Evolutionary conservation across 176 grass and related monocot species (phyloP).

Genomic region (Alopecurus myosuroides): DNA sequence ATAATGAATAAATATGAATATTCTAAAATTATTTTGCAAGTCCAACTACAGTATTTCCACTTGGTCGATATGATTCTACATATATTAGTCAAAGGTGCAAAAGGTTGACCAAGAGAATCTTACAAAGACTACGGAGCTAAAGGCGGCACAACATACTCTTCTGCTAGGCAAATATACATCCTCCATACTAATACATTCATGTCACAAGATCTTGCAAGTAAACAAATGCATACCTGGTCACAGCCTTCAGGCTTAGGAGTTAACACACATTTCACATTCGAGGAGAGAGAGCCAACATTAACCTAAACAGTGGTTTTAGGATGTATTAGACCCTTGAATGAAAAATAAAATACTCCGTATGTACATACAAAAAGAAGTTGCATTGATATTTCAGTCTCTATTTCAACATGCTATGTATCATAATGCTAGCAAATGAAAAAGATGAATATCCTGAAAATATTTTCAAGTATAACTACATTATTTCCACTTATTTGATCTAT

Average conservation of each 20-base stretch:
- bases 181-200: background rate
- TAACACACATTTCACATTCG: too few relatives aligned
- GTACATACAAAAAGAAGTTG: too few relatives aligned
- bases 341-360: too few relatives aligned
- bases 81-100: background rate
- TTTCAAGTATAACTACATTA: background rate
- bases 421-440: background rate
- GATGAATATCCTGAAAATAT: background rate
- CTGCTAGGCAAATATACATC: background rate
- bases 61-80: background rate
- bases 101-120: background rate
- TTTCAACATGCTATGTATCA: background rate
- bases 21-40: background rate
- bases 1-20: background rate
- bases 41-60: background rate
- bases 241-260: too few relatives aligned
- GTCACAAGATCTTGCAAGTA: too few relatives aligned
- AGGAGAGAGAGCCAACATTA: too few relatives aligned
- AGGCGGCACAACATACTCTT: too few relatives aligned
- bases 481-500: background rate
- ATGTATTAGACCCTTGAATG: too few relatives aligned
- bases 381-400: too few relatives aligned
- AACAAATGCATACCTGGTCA: too few relatives aligned
- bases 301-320: too few relatives aligned
- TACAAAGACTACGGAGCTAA: background rate